phyloP scores from a whole-genome alignment of 2,329 filamentous ascomycete genomes.

The Alternaria sp. region DNA sequence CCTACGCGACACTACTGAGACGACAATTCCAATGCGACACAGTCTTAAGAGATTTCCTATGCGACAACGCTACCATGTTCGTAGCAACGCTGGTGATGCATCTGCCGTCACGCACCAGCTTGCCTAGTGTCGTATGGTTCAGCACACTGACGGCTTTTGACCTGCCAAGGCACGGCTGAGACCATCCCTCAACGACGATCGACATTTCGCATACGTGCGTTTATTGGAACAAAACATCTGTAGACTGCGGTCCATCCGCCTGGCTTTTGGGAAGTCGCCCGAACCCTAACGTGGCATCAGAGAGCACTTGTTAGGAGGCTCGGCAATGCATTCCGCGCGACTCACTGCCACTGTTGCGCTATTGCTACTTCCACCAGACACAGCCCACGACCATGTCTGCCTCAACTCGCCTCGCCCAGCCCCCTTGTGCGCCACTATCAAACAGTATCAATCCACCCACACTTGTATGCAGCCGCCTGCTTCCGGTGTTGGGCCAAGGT shows the following conservation, averaged over 20 bases:
- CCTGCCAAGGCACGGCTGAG: background rate
- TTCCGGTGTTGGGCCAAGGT: background rate
- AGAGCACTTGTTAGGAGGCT: background rate
- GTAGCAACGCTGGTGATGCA: background rate
- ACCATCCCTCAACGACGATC: background rate
- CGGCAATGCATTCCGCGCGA: background rate
- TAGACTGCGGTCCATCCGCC: background rate
- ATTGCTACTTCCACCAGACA: background rate
- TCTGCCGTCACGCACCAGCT: background rate
- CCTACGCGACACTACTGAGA: conserved; percentile 6
- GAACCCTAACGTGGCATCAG: background rate
- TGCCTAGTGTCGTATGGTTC: background rate
- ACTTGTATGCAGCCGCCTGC: background rate
- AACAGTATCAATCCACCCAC: background rate
- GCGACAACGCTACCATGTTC: background rate
- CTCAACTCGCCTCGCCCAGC: background rate
- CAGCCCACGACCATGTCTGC: background rate
- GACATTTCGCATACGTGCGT: background rate
- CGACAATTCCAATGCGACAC: background rate
- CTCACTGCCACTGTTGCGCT: background rate
- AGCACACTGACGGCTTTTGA: background rate
- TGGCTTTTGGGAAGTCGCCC: background rate
- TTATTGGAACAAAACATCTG: background rate
- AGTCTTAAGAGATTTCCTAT: background rate
- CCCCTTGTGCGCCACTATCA: conserved; percentile 1